Evolutionary conservation across 257 asterid species (phyloP), one percentile per base, ranked within the genome.

Genomic region (Nicotiana otophora): DNA sequence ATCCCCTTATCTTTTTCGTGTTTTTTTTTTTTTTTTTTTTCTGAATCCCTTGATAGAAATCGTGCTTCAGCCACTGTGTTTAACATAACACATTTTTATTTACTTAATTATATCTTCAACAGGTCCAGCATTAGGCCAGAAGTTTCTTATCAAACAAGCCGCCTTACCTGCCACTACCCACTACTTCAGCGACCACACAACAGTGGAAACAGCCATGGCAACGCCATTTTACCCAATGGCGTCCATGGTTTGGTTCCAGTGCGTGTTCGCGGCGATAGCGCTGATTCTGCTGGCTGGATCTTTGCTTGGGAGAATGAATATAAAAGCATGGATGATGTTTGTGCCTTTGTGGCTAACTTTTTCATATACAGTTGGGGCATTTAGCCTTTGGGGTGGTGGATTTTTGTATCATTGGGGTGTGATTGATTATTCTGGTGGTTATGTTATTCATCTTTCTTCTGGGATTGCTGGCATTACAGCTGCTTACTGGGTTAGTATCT

Each of bases 361-460:
- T 26, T 90, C 90, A 0, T 92, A 92, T 34, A 92, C 94, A 7
- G 91, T 90, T 36, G 97, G 94, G 20, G 97, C 97, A 3, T 92
- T 88, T 78, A 91, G 93, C 83, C 36, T 92, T 7, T 92, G 97
- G 94, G 93, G 97, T 20, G 93, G 94, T 19, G 94, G 96, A 2
- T 92, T 88, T 54, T 78, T 92, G 85, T 91, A 63, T 10, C 93
- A 91, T 0, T 88, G 93, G 97, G 96, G 97, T 6, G 91, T 92
- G 1, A 90, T 92, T 7, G 94, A 90, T 54, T 92, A 87, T 36
- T 90, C 94, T 55, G 96, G 94, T 15, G 93, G 96, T 0, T 92
- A 89, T 62, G 96, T 90, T 2, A 90, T 92, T 54, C 97, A 90
- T 82, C 94, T 91, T 39, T 89, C 96, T 19, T 92, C 96, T 0